Evolutionary conservation across 768 basidiomycete species (phyloP).

Genomic region (Leccinum pellstonianum): DNA sequence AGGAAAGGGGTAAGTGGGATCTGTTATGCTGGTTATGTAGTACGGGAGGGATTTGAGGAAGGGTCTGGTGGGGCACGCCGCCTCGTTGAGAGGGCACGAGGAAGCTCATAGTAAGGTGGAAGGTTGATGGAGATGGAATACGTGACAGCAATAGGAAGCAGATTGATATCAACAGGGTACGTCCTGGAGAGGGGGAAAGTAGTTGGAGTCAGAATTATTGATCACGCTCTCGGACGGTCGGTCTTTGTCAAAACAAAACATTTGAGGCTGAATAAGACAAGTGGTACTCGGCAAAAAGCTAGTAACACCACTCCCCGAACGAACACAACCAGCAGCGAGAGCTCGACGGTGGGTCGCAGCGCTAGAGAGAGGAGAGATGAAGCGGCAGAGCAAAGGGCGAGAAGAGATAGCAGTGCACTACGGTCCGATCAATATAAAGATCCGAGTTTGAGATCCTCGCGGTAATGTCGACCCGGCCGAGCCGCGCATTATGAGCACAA

Average conservation of each 20-base stretch:
- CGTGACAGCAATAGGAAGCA: conserved; percentile 17
- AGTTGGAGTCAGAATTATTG: conserved; percentile 22
- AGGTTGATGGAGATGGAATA: conserved; percentile 22
- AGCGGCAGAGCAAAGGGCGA: not conserved
- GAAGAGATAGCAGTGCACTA: not conserved
- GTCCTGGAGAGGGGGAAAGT: too few species aligned
- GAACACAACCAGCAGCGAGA: not conserved
- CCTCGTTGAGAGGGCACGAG: conserved; percentile 37
- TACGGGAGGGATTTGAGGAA: conserved; percentile 28
- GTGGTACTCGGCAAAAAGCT: not conserved
- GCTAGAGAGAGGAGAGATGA: not conserved
- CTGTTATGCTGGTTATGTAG: conserved; percentile 34
- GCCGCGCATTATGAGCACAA: not conserved
- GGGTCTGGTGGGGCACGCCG: conserved; percentile 28
- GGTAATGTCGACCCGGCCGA: not conserved
- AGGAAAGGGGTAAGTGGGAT: conserved; percentile 39
- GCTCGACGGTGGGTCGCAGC: not conserved
- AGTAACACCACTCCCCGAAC: not conserved
- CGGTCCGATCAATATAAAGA: conserved; percentile 29
- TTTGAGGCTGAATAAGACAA: conserved; percentile 26
- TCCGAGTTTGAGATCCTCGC: conserved; percentile 27
- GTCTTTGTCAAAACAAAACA: conserved; percentile 20
- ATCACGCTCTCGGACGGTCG: conserved; percentile 10
- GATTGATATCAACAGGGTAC: conserved; percentile 10
- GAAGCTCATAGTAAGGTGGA: conserved; percentile 32